phyloP scores from a whole-genome alignment of 805 yeast genomes.

The Candida parachauliodes region DNA sequence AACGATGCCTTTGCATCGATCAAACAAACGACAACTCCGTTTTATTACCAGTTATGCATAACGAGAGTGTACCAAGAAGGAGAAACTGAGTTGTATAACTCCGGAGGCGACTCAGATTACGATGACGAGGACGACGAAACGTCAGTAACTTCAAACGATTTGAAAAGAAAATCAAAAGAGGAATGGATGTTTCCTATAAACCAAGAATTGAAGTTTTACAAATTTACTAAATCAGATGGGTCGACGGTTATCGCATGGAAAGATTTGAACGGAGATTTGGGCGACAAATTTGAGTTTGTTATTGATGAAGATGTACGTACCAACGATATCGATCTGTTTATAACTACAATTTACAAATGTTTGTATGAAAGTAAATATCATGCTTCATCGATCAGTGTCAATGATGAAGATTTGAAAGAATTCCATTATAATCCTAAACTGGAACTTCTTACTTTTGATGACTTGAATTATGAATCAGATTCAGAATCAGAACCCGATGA shows the following conservation, averaged over 20 bases:
- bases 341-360: conserved; percentile 57
- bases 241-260: conserved; percentile 68
- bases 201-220: conserved; percentile 54
- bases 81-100: conserved; percentile 44
- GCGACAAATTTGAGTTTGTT: conserved; percentile 78
- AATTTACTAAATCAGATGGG: conserved; percentile 50
- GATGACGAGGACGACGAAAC: conserved; percentile 27
- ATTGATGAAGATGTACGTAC: conserved; percentile 57
- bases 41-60: conserved; percentile 66
- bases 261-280: conserved; percentile 81
- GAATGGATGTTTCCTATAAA: conserved; percentile 72
- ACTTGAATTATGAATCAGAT: conserved; percentile 18
- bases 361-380: conserved; percentile 74
- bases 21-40: conserved; percentile 62
- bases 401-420: conserved; percentile 50
- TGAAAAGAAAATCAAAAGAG: conserved; percentile 41
- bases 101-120: conserved; percentile 48
- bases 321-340: conserved; percentile 60
- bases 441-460: conserved; percentile 20
- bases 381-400: conserved; percentile 44
- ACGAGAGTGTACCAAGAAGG: conserved; percentile 69
- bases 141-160: conserved; percentile 17
- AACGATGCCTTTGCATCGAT: conserved; percentile 76
- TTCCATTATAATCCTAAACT: conserved; percentile 42
- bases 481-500: conserved; percentile 21